These are phyloP conservation scores for Penicillium malachiteum DNA, from an alignment of 495 filamentous ascomycete species.

Conservation along the genomic window DNA sequence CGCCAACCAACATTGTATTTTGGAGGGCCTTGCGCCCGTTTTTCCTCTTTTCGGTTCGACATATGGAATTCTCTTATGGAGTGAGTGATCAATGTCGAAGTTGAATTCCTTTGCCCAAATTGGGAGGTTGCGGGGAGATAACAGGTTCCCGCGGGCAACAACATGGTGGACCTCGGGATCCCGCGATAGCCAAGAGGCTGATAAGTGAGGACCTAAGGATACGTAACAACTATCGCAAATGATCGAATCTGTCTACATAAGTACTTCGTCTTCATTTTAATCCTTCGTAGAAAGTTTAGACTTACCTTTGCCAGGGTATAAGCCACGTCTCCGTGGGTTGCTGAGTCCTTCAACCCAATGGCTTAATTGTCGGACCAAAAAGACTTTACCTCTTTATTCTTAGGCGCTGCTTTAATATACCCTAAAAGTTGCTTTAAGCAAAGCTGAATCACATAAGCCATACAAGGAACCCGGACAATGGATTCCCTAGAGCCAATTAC, in stretches of 20 bases:
- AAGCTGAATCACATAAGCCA: conserved; percentile 12
- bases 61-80: neutral
- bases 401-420: conserved; percentile 6
- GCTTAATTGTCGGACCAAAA: conserved; percentile 8
- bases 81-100: too few relatives aligned
- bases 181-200: too few relatives aligned
- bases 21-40: neutral
- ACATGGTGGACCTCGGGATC: neutral
- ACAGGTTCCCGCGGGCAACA: neutral
- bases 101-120: too few relatives aligned
- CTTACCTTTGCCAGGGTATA: too few relatives aligned
- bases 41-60: neutral
- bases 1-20: conserved; percentile 41
- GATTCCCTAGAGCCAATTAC: conserved; percentile 1
- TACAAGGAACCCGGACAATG: conserved; percentile 6
- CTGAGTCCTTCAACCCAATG: neutral
- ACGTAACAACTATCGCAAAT: too few relatives aligned
- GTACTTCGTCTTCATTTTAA: too few relatives aligned
- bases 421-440: conserved; percentile 10
- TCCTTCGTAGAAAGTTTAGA: too few relatives aligned
- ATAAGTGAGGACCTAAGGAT: too few relatives aligned
- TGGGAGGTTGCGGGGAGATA: neutral
- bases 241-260: neutral
- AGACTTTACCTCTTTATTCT: conserved; percentile 5
- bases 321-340: neutral